phyloP scores from a whole-genome alignment of 1,284 basidiomycete species.

The Pascua sp. region DNA sequence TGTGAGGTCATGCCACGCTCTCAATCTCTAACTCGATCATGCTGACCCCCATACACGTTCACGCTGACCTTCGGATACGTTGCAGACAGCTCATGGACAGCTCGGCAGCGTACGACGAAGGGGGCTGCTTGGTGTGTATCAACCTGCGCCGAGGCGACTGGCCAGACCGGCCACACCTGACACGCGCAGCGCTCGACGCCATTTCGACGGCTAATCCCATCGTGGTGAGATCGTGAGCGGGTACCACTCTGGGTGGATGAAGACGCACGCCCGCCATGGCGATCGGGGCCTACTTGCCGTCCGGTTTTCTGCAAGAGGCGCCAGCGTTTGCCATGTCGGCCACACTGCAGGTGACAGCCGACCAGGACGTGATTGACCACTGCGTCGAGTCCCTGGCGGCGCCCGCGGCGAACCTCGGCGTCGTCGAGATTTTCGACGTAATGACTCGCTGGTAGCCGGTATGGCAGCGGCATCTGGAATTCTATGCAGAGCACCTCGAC shows the following conservation, averaged over 20 bases:
- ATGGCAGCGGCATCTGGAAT: constrained; percentile 33
- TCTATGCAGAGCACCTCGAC: constrained; percentile 37
- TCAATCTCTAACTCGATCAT: too few relatives aligned
- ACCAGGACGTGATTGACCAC: constrained; percentile 22
- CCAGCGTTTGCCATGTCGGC: constrained; percentile 28
- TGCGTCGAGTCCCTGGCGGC: constrained; percentile 27
- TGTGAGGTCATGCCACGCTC: too few relatives aligned
- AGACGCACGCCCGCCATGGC: constrained; percentile 28
- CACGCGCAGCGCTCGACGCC: constrained; percentile 24
- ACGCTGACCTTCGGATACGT: too few relatives aligned
- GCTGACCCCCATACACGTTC: too few relatives aligned
- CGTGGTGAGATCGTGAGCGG: constrained; percentile 32
- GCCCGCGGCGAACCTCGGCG: constrained; percentile 35
- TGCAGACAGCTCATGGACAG: too few relatives aligned
- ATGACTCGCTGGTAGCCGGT: constrained; percentile 31
- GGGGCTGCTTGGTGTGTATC: constrained; percentile 18
- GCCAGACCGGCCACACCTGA: constrained; percentile 29
- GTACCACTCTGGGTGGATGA: constrained; percentile 36
- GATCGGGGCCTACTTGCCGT: constrained; percentile 14
- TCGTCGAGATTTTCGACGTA: constrained; percentile 41
- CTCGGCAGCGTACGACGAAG: constrained; percentile 15
- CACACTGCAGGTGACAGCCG: constrained; percentile 25
- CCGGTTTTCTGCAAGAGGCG: constrained; percentile 27
- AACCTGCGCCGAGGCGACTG: constrained; percentile 32
- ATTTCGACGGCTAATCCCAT: constrained; percentile 25